These are phyloP conservation scores for Filobasidium uniguttulatum DNA, from an alignment of 1,284 basidiomycete genomes.

Conservation along the genomic window DNA sequence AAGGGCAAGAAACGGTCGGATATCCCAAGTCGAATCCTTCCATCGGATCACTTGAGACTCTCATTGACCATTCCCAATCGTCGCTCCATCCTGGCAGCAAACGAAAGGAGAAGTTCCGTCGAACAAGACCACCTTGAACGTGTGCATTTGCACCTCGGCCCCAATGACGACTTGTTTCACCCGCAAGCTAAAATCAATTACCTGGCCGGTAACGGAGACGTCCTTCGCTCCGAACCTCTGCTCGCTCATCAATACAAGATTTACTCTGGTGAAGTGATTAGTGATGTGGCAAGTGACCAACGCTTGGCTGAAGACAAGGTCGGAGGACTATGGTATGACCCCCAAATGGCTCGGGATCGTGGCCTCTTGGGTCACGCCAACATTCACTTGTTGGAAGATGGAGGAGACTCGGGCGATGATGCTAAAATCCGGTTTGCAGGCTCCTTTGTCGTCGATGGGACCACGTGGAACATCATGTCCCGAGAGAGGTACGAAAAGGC, in stretches of 20 bases:
- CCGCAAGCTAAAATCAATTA: conserved; percentile 57
- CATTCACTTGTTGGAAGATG: conserved; percentile 15
- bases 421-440: conserved; percentile 60
- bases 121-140: conserved; percentile 2
- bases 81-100: not conserved
- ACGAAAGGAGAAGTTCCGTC: not conserved
- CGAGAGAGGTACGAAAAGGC: conserved; percentile 51
- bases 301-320: conserved; percentile 48
- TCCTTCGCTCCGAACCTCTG: conserved; percentile 19
- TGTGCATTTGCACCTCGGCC: conserved; percentile 45
- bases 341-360: conserved; percentile 23
- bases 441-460: conserved; percentile 54
- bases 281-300: conserved; percentile 40
- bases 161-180: conserved; percentile 62
- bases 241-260: conserved; percentile 34
- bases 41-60: conserved; percentile 12
- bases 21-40: not conserved
- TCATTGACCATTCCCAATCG: conserved; percentile 2
- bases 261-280: conserved; percentile 57
- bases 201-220: conserved; percentile 37
- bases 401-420: conserved; percentile 46
- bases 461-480: conserved; percentile 59
- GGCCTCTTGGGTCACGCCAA: conserved; percentile 34
- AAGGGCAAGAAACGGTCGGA: conserved; percentile 10
- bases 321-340: conserved; percentile 39